Evolutionary conservation across 2,329 filamentous ascomycete species (phyloP).

Genomic region (Colletotrichum ledebouriae): DNA sequence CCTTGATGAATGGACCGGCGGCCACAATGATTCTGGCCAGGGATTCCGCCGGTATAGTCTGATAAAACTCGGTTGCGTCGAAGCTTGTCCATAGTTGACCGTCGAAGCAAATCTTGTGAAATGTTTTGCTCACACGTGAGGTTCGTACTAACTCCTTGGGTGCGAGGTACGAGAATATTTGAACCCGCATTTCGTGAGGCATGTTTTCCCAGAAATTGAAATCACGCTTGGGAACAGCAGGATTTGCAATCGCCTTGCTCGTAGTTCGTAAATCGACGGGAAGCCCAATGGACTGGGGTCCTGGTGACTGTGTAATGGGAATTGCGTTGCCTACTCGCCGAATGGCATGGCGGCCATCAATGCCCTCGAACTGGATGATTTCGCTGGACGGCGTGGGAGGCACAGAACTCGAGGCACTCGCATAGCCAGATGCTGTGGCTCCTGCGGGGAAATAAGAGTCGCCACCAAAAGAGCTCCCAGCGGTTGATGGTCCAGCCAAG

Average conservation of each 20-base stretch:
- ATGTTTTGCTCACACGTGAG: slow-evolving; percentile 82
- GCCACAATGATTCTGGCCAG: slow-evolving; percentile 86
- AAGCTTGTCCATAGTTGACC: slow-evolving; percentile 92
- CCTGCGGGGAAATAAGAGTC: slow-evolving; percentile 44
- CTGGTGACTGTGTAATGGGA: slow-evolving; percentile 52
- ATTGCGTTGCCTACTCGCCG: slow-evolving; percentile 68
- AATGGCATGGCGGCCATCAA: slow-evolving; percentile 64
- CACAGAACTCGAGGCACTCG: slow-evolving; percentile 54
- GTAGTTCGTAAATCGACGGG: slow-evolving; percentile 67
- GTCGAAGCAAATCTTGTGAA: slow-evolving; percentile 89
- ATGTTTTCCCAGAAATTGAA: slow-evolving; percentile 84
- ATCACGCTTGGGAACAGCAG: slow-evolving; percentile 38
- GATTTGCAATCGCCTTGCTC: slow-evolving; percentile 35
- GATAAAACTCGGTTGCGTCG: slow-evolving; percentile 89
- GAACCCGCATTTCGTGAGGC: slow-evolving; percentile 84
- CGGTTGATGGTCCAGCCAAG: slow-evolving; percentile 57
- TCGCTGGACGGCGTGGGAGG: slow-evolving; percentile 58
- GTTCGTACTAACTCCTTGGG: slow-evolving; percentile 85
- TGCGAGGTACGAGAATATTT: slow-evolving; percentile 80
- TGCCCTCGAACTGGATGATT: slow-evolving; percentile 55
- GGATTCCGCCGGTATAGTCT: slow-evolving; percentile 85
- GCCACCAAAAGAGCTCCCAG: slow-evolving; percentile 50
- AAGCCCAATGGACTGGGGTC: slow-evolving; percentile 65
- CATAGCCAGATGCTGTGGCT: slow-evolving; percentile 48
- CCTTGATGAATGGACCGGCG: slow-evolving; percentile 89